Evolutionary conservation across 2,329 filamentous ascomycete genomes (phyloP).

Genomic region (Albophoma yamanashiensis): DNA sequence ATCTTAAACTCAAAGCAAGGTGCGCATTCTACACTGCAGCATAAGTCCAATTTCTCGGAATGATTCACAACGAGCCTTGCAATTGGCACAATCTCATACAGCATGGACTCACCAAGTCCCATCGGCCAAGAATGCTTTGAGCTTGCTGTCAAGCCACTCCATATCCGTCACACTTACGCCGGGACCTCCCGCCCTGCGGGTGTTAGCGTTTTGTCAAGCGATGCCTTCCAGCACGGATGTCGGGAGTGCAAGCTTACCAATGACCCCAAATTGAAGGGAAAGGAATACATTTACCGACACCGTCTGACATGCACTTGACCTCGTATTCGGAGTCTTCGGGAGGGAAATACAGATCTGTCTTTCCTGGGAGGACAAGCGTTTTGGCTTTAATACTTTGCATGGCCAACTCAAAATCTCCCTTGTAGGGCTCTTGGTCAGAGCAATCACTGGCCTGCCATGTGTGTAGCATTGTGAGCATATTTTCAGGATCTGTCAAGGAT

Average conservation of each 20-base stretch:
- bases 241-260: background rate
- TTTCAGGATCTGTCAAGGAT: slow-evolving; percentile 49
- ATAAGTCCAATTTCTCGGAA: background rate
- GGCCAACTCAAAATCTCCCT: slow-evolving; percentile 53
- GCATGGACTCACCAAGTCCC: background rate
- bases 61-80: background rate
- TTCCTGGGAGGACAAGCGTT: slow-evolving; percentile 57
- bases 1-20: background rate
- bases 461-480: slow-evolving; percentile 62
- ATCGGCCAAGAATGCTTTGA: slow-evolving; percentile 34
- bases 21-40: background rate
- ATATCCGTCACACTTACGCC: slow-evolving; percentile 61
- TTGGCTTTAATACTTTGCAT: slow-evolving; percentile 63
- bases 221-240: background rate
- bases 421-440: slow-evolving; percentile 57
- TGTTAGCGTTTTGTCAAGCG: background rate
- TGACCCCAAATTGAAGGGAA: slow-evolving; percentile 33
- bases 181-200: slow-evolving; percentile 50
- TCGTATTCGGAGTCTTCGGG: slow-evolving; percentile 71
- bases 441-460: slow-evolving; percentile 71
- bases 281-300: slow-evolving; percentile 21
- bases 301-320: slow-evolving; percentile 36
- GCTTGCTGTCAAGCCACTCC: slow-evolving; percentile 57
- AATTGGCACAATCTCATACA: background rate
- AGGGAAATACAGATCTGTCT: slow-evolving; percentile 74